Base-by-base conservation (phyloP, 108 stramenopile genomes). In the Skeletonema marinoi region DNA sequence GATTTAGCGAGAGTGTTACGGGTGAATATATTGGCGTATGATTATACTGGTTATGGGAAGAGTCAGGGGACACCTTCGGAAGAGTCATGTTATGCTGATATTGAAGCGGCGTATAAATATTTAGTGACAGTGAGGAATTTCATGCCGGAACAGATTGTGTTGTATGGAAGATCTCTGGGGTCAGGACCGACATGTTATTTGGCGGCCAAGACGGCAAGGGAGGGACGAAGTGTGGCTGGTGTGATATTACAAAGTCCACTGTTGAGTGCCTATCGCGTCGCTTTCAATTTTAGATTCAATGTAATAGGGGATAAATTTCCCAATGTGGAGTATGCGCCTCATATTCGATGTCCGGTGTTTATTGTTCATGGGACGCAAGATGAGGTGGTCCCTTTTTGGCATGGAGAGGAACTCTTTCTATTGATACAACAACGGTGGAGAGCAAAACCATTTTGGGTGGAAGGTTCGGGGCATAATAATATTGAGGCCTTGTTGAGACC, bases 21-120 rank as follows among this genome's bases (percentile, higher is more conserved):
- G 62, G 98, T 98, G 12, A 99, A 99, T 68, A 97, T 99, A 19
- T 86, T 99, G 87, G 97, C 94, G 11, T 99, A 98, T 66, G 98
- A 98, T 85, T 98, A 98, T 75, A 85, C 96, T 3, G 97, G 94
- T 6, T 93, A 96, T 51, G 96, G 97, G 41, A 98, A 97, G 67
- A 85, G 87, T 48, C 88, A 87, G 72, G 93, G 92, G n/a, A 67
- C 70, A 1, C 92, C 95, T 3, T 74, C 73, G 31, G 93, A 96
- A 81, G 79, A 89, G 11, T 74, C 81, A 32, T 90, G 89, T 68
- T 99, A 98, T 85, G 92, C 91, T 6, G 98, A 99, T 75, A 93
- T 97, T 70, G 96, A 98, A 30, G 96, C 97, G 25, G 97, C 97
- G 54, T 98, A 90, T 74, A 82, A 90, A 36, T 96, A 97, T 75